Conservation (phyloP, 2,329 filamentous ascomycete species). For the Aspergillus flavus region DNA sequence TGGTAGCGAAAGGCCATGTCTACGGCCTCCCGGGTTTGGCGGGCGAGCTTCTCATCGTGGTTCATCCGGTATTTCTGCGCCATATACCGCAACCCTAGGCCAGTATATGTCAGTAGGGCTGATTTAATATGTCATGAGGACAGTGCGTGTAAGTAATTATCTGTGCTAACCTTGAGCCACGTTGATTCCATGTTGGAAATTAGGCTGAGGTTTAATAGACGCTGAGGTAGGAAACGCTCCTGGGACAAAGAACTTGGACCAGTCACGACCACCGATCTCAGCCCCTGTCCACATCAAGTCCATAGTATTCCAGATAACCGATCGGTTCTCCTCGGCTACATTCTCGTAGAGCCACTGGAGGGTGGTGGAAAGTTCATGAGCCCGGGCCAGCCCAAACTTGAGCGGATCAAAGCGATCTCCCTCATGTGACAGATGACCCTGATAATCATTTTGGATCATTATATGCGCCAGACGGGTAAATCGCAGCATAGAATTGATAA, state of each 20-base stretch:
- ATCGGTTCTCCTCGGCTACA: not conserved
- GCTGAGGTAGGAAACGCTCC: slow-evolving; percentile 38
- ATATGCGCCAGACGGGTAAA: slow-evolving; percentile 55
- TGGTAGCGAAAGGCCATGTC: slow-evolving; percentile 54
- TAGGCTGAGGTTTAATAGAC: slow-evolving; percentile 29
- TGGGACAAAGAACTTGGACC: slow-evolving; percentile 45
- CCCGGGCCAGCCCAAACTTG: slow-evolving; percentile 42
- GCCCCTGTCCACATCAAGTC: slow-evolving; percentile 44
- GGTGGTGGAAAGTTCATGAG: slow-evolving; percentile 49
- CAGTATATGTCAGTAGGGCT: not conserved
- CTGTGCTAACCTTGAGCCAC: slow-evolving; percentile 42
- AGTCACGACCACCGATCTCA: slow-evolving; percentile 28
- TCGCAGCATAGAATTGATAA: slow-evolving; percentile 53
- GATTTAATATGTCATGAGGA: not conserved
- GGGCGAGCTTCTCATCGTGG: slow-evolving; percentile 45
- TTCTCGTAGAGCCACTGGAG: slow-evolving; percentile 55
- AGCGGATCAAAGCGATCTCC: slow-evolving; percentile 46
- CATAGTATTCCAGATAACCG: slow-evolving; percentile 46
- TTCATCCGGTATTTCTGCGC: slow-evolving; percentile 51
- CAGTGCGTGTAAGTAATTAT: not conserved
- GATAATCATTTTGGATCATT: slow-evolving; percentile 59
- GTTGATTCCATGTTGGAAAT: slow-evolving; percentile 53
- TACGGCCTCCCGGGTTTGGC: slow-evolving; percentile 47
- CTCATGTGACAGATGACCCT: slow-evolving; percentile 52
- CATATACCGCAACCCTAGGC: slow-evolving; percentile 41